phyloP scores from a whole-genome alignment of 1,139 yeast species.

The Pichia sp. region DNA sequence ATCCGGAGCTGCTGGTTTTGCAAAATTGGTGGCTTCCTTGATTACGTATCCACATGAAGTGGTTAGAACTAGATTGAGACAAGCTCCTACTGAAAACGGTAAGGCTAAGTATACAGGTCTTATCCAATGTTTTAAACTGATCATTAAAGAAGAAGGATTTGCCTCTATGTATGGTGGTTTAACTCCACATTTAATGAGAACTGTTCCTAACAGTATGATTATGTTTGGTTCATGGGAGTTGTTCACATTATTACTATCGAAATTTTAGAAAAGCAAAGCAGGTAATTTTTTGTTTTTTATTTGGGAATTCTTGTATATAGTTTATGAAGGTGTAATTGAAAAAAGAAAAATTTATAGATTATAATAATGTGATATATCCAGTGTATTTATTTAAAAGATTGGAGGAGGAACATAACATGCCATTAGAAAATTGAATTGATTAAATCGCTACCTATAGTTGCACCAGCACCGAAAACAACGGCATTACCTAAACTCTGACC shows the following conservation, averaged over 20 bases:
- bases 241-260: slow-evolving; percentile 61
- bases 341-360: neutral
- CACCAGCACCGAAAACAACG: slow-evolving; percentile 96
- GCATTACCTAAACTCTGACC: slow-evolving; percentile 89
- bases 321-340: neutral
- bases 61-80: slow-evolving; percentile 89
- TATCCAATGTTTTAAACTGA: slow-evolving; percentile 73
- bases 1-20: slow-evolving; percentile 97
- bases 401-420: no score
- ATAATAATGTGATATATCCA: no score
- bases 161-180: slow-evolving; percentile 94
- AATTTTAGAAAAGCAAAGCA: slow-evolving; percentile 1
- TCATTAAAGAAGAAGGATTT: slow-evolving; percentile 86
- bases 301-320: neutral
- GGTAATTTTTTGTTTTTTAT: no score
- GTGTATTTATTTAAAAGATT: no score
- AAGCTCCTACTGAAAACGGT: slow-evolving; percentile 80
- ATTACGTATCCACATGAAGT: slow-evolving; percentile 98
- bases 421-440: slow-evolving; percentile 65
- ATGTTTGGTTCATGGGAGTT: slow-evolving; percentile 99
- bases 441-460: slow-evolving; percentile 82
- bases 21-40: slow-evolving; percentile 86
- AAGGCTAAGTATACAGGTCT: slow-evolving; percentile 84
- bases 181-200: slow-evolving; percentile 92
- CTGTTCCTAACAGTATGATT: slow-evolving; percentile 95